Percentiles rank a stretch among this genome's conserved stretches.
phyloP scores from a whole-genome alignment of 495 filamentous ascomycete species.

The Penicillium ucsense region DNA sequence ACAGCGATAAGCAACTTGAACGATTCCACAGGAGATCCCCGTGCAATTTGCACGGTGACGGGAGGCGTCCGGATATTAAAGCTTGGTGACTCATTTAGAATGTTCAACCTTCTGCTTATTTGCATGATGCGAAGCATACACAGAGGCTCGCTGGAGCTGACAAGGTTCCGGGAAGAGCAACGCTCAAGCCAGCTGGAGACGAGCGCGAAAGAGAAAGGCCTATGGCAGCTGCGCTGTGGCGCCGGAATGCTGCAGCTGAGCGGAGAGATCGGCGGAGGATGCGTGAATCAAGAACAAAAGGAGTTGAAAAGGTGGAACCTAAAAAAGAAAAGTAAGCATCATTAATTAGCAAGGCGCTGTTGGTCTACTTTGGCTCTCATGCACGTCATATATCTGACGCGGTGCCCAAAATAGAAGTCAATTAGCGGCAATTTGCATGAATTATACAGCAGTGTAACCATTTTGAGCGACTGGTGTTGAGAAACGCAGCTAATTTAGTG shows the following conservation, averaged over 20 bases:
- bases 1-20: too few species aligned
- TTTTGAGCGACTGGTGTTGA: neutral
- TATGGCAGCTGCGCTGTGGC: constrained; percentile 12
- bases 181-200: neutral
- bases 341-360: too few species aligned
- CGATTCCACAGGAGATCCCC: too few species aligned
- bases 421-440: constrained; percentile 9
- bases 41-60: constrained; percentile 3
- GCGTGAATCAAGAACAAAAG: too few species aligned
- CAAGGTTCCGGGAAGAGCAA: neutral
- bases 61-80: constrained; percentile 20
- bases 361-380: too few species aligned
- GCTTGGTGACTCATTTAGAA: constrained; percentile 3
- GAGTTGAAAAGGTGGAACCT: too few species aligned
- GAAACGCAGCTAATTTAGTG: constrained; percentile 7
- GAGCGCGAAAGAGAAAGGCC: neutral
- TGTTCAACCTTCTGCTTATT: constrained; percentile 1
- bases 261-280: constrained; percentile 2
- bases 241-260: constrained; percentile 9
- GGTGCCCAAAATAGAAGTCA: constrained; percentile 15
- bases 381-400: too few species aligned
- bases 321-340: too few species aligned
- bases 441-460: constrained; percentile 2
- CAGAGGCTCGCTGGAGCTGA: constrained; percentile 1
- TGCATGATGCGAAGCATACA: constrained; percentile 7